Percentiles rank a stretch among this genome's conserved stretches.
phyloP scores from a whole-genome alignment of 2,329 filamentous ascomycete species.

The Delphinella strobiligena region DNA sequence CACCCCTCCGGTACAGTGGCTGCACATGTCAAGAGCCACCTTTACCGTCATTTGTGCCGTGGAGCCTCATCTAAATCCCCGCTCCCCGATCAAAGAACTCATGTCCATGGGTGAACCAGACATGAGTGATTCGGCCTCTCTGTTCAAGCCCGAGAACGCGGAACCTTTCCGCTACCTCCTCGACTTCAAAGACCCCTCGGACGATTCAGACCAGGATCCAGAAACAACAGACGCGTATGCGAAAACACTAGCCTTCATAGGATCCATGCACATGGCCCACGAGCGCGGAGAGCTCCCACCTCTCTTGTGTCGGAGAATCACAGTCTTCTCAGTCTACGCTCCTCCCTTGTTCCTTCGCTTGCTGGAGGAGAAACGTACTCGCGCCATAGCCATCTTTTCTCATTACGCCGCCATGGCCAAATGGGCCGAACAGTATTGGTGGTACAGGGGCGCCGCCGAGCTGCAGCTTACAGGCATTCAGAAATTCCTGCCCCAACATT shows the following conservation, averaged over 20 bases:
- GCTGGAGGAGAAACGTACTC: slow-evolving; percentile 18
- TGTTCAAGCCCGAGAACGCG: slow-evolving; percentile 15
- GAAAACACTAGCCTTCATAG: slow-evolving; percentile 17
- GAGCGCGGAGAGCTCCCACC: slow-evolving; percentile 13
- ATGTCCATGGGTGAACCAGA: neutral
- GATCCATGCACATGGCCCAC: slow-evolving; percentile 16
- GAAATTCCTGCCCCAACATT: slow-evolving; percentile 16
- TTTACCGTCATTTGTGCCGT: slow-evolving; percentile 15
- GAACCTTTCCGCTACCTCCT: slow-evolving; percentile 12
- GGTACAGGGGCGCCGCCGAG: slow-evolving; percentile 16
- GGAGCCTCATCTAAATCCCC: slow-evolving; percentile 1
- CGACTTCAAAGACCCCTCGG: slow-evolving; percentile 5
- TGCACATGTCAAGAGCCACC: slow-evolving; percentile 18
- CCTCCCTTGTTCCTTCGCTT: slow-evolving; percentile 19
- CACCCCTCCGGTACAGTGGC: slow-evolving; percentile 20
- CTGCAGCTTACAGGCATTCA: slow-evolving; percentile 18
- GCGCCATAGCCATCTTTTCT: slow-evolving; percentile 22
- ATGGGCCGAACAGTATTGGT: slow-evolving; percentile 18
- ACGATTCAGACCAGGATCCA: slow-evolving; percentile 5
- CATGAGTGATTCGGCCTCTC: slow-evolving; percentile 11
- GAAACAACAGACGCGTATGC: slow-evolving; percentile 17
- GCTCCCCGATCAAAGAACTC: neutral
- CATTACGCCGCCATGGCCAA: slow-evolving; percentile 22
- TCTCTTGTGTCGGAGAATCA: slow-evolving; percentile 18
- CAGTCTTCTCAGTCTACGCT: slow-evolving; percentile 21